Percentiles rank a stretch among this genome's conserved stretches.
Evolutionary conservation across 768 basidiomycete species (phyloP).

Genomic region (Pisolithus microcarpus): DNA sequence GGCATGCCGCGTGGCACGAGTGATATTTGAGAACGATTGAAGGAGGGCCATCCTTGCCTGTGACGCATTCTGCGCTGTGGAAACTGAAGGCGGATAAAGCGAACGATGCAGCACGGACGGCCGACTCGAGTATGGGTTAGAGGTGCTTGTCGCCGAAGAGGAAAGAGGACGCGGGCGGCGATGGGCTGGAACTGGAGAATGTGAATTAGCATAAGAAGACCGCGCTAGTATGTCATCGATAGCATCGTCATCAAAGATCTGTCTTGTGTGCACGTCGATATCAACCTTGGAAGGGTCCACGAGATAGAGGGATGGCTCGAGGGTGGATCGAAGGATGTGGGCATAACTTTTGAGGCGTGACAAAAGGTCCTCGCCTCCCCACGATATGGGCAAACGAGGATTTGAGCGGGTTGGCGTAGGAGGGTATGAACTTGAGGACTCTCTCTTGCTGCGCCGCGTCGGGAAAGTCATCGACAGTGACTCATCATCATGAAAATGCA

Average conservation of each 20-base stretch:
- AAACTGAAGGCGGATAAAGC: constrained; percentile 46
- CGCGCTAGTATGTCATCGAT: constrained; percentile 82
- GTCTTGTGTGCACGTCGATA: constrained; percentile 83
- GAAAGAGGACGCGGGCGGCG: constrained; percentile 65
- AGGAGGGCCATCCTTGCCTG: constrained; percentile 77
- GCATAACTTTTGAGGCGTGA: constrained; percentile 69
- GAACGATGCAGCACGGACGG: constrained; percentile 80
- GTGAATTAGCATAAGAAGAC: constrained; percentile 67
- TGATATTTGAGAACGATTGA: constrained; percentile 93
- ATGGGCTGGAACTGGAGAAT: constrained; percentile 80
- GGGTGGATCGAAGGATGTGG: constrained; percentile 74
- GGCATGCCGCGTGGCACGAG: constrained; percentile 85
- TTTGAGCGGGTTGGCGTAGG: constrained; percentile 49
- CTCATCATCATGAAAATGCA: constrained; percentile 97
- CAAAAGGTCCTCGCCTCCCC: constrained; percentile 87
- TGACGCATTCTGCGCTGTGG: constrained; percentile 47
- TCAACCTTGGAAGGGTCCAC: constrained; percentile 92
- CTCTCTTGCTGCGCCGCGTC: constrained; percentile 27
- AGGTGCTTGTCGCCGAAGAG: constrained; percentile 24
- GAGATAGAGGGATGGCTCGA: constrained; percentile 82
- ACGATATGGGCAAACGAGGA: constrained; percentile 43
- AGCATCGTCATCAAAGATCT: constrained; percentile 78
- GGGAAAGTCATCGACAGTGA: constrained; percentile 65
- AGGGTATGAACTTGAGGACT: constrained; percentile 49
- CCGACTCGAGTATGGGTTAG: constrained; percentile 55